Conservation (phyloP, 176 grass and related monocot genomes). For the Zoysia japonica region DNA sequence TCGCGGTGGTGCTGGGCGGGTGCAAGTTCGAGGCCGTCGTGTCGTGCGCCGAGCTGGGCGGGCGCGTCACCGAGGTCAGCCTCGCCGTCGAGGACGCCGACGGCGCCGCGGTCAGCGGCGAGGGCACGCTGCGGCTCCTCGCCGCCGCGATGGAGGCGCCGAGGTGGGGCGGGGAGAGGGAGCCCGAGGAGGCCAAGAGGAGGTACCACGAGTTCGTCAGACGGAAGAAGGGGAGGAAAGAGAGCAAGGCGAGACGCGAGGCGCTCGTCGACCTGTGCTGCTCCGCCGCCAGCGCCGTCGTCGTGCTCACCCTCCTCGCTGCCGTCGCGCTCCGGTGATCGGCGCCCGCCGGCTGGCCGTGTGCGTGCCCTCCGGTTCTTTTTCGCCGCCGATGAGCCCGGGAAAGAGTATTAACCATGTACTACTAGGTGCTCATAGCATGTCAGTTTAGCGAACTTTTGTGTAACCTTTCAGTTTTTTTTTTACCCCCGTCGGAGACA, state of each 20-base stretch:
- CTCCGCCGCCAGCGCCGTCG: constrained; percentile 57
- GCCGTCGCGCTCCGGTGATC: constrained; percentile 43
- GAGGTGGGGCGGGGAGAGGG: constrained; percentile 19
- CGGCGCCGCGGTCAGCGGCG: constrained; percentile 51
- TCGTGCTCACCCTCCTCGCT: constrained; percentile 51
- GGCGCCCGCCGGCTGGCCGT: background rate
- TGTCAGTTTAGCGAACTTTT: background rate
- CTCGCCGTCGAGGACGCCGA: constrained; percentile 59
- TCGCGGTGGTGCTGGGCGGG: constrained; percentile 59
- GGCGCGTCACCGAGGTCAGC: constrained; percentile 46
- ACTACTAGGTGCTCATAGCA: background rate
- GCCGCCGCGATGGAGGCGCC: constrained; percentile 43
- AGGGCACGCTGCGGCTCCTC: constrained; percentile 44
- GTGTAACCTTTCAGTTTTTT: background rate
- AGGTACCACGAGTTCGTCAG: constrained; percentile 49
- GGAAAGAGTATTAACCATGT: background rate
- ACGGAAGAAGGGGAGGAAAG: constrained; percentile 46
- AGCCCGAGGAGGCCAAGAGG: constrained; percentile 34
- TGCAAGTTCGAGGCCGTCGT: constrained; percentile 54
- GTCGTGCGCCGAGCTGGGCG: constrained; percentile 39
- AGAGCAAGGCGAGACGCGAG: constrained; percentile 53
- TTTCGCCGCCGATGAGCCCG: background rate
- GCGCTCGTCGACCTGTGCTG: constrained; percentile 56
- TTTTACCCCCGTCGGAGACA: background rate
- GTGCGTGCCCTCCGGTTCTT: background rate